Conservation (phyloP, 768 basidiomycete species). For the Rhizopogon rudus region DNA sequence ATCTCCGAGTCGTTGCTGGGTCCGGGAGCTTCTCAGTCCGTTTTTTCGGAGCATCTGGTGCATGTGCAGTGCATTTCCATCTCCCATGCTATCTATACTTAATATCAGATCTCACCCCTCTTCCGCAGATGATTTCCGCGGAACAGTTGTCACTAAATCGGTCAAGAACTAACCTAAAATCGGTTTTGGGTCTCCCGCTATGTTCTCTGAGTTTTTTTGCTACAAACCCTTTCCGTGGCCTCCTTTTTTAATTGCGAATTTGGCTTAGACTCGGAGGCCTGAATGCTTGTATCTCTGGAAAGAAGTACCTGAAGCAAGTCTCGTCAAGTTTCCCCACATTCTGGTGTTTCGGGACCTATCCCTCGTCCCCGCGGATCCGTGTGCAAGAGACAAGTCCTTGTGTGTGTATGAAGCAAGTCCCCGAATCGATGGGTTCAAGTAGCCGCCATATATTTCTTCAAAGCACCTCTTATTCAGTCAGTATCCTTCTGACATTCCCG, state of each 20-base stretch:
- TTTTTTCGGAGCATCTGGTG: neutral
- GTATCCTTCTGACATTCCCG: neutral
- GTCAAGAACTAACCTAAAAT: constrained; percentile 21
- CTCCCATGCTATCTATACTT: constrained; percentile 8
- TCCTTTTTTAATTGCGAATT: neutral
- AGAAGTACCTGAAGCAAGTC: constrained; percentile 1
- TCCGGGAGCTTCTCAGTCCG: neutral
- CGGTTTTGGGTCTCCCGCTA: constrained; percentile 14
- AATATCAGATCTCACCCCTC: constrained; percentile 17
- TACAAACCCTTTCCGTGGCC: neutral
- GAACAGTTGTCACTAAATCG: constrained; percentile 15
- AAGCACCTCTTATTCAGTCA: constrained; percentile 6
- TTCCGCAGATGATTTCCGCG: constrained; percentile 29
- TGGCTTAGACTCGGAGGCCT: constrained; percentile 2
- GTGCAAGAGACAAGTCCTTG: constrained; percentile 5
- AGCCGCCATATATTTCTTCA: constrained; percentile 5
- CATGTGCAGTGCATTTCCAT: constrained; percentile 1
- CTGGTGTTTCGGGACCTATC: constrained; percentile 20
- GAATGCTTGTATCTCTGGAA: constrained; percentile 7
- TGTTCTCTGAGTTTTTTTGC: constrained; percentile 13
- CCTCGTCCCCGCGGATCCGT: constrained; percentile 28
- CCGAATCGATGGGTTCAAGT: constrained; percentile 12
- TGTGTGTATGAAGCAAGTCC: constrained; percentile 20
- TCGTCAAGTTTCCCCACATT: constrained; percentile 22
- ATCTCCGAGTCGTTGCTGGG: too few relatives aligned